Conservation (phyloP, 306 rosid species). For the Malus asiatica region DNA sequence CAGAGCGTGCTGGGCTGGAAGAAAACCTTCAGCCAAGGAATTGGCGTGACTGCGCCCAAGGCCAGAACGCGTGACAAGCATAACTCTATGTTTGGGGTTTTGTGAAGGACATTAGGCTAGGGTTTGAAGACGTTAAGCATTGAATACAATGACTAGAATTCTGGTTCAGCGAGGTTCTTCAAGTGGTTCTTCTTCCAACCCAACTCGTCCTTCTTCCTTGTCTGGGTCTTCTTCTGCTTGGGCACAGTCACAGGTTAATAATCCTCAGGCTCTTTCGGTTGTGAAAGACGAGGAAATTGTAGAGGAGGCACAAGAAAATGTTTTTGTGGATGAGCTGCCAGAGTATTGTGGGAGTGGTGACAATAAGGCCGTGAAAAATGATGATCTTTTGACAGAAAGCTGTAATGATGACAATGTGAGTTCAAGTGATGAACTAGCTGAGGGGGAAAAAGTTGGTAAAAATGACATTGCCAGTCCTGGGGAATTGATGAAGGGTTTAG, state of each 20-base stretch:
- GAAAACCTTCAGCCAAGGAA: conserved; percentile 64
- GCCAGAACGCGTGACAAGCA: conserved; percentile 90
- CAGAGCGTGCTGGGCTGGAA: conserved; percentile 52
- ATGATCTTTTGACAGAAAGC: conserved; percentile 35
- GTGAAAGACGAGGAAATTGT: conserved; percentile 56
- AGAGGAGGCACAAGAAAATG: conserved; percentile 38
- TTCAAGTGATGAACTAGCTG: conserved; percentile 30
- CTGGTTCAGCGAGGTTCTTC: conserved; percentile 72
- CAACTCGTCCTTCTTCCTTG: conserved; percentile 43
- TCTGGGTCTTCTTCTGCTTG: conserved; percentile 42
- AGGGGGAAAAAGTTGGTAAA: conserved; percentile 30
- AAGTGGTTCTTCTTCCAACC: conserved; percentile 52
- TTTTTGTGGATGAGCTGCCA: conserved; percentile 39
- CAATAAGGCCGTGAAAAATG: conserved; percentile 32
- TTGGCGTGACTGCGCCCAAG: conserved; percentile 80
- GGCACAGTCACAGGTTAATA: conserved; percentile 37
- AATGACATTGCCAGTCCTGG: conserved; percentile 31
- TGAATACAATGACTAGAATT: conserved; percentile 64
- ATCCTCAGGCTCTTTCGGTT: conserved; percentile 26
- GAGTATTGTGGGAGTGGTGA: conserved; percentile 35
- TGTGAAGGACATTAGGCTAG: conserved; percentile 6
- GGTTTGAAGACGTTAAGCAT: conserved; percentile 9
- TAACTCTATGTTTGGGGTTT: conserved; percentile 26
- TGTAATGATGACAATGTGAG: conserved; percentile 39
- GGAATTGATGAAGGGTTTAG: conserved; percentile 29